Evolutionary conservation across 257 asterid genomes (phyloP), one percentile per base, ranked within the genome.

Genomic region (Eucommia ulmoides): DNA sequence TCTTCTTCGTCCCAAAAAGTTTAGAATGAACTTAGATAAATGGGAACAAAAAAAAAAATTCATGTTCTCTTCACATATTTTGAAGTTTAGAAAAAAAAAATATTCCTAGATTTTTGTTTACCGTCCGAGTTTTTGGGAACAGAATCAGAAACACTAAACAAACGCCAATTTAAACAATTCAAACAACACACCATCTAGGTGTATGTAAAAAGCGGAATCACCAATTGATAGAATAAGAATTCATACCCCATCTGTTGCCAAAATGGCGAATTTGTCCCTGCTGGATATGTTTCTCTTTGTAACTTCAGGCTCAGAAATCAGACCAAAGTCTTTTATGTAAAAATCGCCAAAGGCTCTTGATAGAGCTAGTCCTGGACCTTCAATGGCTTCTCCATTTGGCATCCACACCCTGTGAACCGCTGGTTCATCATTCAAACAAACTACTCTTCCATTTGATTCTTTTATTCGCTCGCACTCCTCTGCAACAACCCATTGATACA

Each of bases 211-310:
- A n/a, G n/a, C n/a, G n/a, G n/a, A n/a, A n/a, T n/a, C n/a, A n/a
- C n/a, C n/a, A n/a, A n/a, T n/a, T n/a, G n/a, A n/a, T n/a, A n/a
- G n/a, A n/a, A n/a, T n/a, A n/a, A n/a, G n/a, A n/a, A n/a, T n/a
- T 29, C 74, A 18, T 73, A 81, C 93, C 72, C 95, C 95, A 67
- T 85, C 95, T 7, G 93, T 79, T 41, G 91, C 93, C 75, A 85
- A 63, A 53, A 85, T 77, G 19, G 46, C 76, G 49, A 85, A 79
- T 54, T 73, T 80, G 50, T 85, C 91, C 42, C 49, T 61, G 50
- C 60, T 57, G 11, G 71, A 66, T 69, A 85, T 74, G 44, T 38
- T 65, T 61, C 81, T 74, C 7, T 63, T 69, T 20, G 81, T 85
- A 35, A 85, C 59, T 67, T 85, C 83, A 3, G 95, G 93, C 55